Percentiles rank a stretch among this genome's conserved stretches.
Conservation (phyloP, 257 asterid genomes). For the Salvia hispanica region DNA sequence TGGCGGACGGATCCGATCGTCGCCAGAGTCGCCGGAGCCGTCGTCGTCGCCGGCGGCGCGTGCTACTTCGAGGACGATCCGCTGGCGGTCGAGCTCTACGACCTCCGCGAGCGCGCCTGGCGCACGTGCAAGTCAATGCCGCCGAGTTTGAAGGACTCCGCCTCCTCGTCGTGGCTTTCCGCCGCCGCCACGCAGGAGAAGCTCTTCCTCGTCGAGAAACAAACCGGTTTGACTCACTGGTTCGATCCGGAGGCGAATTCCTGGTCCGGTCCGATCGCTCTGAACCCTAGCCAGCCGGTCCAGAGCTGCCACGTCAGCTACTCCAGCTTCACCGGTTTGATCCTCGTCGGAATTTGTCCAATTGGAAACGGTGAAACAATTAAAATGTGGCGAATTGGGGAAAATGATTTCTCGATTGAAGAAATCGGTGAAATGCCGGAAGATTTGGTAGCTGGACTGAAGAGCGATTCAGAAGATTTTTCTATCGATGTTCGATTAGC, state of each 20-base stretch:
- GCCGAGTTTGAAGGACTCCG: slow-evolving; percentile 41
- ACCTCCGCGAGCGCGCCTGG: slow-evolving; percentile 40
- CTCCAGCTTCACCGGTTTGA: slow-evolving; percentile 27
- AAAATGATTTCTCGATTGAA: slow-evolving; percentile 28
- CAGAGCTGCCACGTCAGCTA: slow-evolving; percentile 44
- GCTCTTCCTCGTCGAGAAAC: slow-evolving; percentile 53
- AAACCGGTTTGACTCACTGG: slow-evolving; percentile 52
- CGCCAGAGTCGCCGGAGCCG: slow-evolving; percentile 46
- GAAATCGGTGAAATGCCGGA: slow-evolving; percentile 67
- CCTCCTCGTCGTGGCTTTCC: slow-evolving; percentile 64
- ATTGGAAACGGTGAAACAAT: slow-evolving; percentile 31
- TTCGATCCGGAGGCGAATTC: slow-evolving; percentile 47
- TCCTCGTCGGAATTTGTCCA: slow-evolving; percentile 45
- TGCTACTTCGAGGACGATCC: slow-evolving; percentile 78
- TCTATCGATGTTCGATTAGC: slow-evolving; percentile 42
- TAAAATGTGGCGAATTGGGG: slow-evolving; percentile 51
- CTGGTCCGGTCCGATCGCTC: slow-evolving; percentile 49
- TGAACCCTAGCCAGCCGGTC: slow-evolving; percentile 41
- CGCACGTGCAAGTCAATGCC: slow-evolving; percentile 65
- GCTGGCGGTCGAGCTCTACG: slow-evolving; percentile 65
- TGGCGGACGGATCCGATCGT: slow-evolving; percentile 76
- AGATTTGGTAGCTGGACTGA: slow-evolving; percentile 39
- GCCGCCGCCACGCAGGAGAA: slow-evolving; percentile 40
- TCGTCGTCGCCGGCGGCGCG: slow-evolving; percentile 71
- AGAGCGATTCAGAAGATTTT: slow-evolving; percentile 32